Percentiles rank a stretch among this genome's conserved stretches.
These are phyloP conservation scores for Globisporangium alternatum DNA, from an alignment of 352 stramenopile genomes.

Conservation along the genomic window DNA sequence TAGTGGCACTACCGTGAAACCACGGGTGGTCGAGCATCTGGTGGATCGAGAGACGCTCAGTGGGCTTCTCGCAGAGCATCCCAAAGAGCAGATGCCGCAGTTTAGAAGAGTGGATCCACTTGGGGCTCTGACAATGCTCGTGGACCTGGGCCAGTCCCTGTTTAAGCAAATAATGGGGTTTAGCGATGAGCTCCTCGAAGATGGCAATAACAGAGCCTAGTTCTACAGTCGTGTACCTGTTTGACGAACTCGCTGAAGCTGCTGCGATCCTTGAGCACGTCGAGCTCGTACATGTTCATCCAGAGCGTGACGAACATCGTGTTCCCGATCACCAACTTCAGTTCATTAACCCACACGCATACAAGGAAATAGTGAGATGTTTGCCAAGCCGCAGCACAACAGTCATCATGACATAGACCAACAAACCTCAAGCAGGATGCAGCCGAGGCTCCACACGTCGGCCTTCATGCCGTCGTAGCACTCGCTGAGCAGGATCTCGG, in stretches of 20 bases:
- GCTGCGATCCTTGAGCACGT: constrained; percentile 61
- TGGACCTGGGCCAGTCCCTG: constrained; percentile 29
- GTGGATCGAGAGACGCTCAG: constrained; percentile 38
- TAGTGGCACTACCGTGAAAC: constrained; percentile 23
- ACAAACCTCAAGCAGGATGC: constrained; percentile 75
- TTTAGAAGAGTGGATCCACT: constrained; percentile 49
- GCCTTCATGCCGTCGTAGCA: constrained; percentile 71
- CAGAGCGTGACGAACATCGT: constrained; percentile 76
- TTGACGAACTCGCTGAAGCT: constrained; percentile 45
- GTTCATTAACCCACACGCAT: neutral
- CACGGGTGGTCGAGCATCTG: constrained; percentile 51
- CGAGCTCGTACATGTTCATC: constrained; percentile 82
- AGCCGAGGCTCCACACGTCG: constrained; percentile 86
- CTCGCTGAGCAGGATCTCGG: constrained; percentile 67
- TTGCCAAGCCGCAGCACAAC: neutral
- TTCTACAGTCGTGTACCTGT: neutral
- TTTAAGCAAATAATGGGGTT: neutral
- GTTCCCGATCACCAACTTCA: constrained; percentile 74
- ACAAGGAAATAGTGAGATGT: neutral
- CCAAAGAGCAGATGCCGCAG: constrained; percentile 40
- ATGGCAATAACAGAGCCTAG: neutral
- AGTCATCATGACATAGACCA: neutral
- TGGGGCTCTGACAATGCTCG: constrained; percentile 30
- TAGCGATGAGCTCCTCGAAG: neutral
- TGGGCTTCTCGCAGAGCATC: constrained; percentile 38